Evolutionary conservation across 805 yeast species (phyloP), one percentile per base, ranked within the genome.

Genomic region (Scheffersomyces stipitis): DNA sequence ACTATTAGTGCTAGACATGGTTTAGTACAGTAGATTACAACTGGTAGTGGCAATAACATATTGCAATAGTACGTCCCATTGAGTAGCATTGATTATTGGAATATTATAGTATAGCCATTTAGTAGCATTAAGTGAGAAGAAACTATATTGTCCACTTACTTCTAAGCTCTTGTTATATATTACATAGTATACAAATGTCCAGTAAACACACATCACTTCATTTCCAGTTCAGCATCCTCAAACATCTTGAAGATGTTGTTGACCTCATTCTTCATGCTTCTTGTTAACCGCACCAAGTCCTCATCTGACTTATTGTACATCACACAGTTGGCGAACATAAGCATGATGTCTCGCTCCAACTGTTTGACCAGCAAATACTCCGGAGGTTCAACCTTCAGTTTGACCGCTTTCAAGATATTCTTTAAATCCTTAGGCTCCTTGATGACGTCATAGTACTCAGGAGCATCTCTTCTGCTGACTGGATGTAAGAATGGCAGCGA

Each of bases 311-410:
- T 76, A 57, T 86, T 86, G 62, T 81, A 86, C 93, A 86, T 86
- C 13, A 86, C 74, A 13, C 91, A 86, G 57, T 86, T 86, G 34
- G 91, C 83, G 62, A 83, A 84, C 93, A 86, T 84, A 41, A 81
- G 65, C 64, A 81, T 72, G 30, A 86, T 66, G 43, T 83, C 86
- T 34, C 83, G 65, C 46, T 86, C 87, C 15, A 86, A 63, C 39
- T 81, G 80, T 24, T 72, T 67, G 28, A 86, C 73, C 37, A 73
- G 69, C 0, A 80, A 81, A 34, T 78, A 78, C 16, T 46, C 53
- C 1, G 69, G 64, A 5, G 56, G 52, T 9, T 54, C 58, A 1
- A 45, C 42, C 36, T 66, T 69, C 52, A 48, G 60, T 43, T 80
- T 80, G 18, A 86, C 71, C 46, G 68, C 71, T 30, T 71, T 69